A percentile compares a stretch with the other conserved stretches of the same genome.
Evolutionary conservation across 2,329 filamentous ascomycete species (phyloP).

Genomic region (Penicillium sp.): DNA sequence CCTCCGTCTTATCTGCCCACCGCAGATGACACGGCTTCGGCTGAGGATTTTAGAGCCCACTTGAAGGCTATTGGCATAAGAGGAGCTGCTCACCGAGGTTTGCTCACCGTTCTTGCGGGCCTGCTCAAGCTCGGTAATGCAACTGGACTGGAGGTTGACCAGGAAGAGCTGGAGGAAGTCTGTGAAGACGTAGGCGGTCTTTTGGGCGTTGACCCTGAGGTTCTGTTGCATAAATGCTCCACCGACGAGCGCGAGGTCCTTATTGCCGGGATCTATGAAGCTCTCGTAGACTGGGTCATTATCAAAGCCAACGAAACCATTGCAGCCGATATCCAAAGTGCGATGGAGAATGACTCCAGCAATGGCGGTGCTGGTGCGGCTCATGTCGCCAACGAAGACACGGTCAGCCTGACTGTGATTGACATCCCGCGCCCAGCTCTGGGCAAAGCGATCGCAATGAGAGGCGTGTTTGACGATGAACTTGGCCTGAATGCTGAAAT

Average conservation of each 20-base stretch:
- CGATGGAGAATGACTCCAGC: slow-evolving; percentile 63
- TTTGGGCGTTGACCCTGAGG: slow-evolving; percentile 80
- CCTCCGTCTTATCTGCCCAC: slow-evolving; percentile 87
- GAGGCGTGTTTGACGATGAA: slow-evolving; percentile 88
- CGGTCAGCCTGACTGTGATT: slow-evolving; percentile 82
- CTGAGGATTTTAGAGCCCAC: slow-evolving; percentile 85
- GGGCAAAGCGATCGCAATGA: slow-evolving; percentile 84
- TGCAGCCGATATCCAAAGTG: slow-evolving; percentile 66
- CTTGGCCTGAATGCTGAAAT: slow-evolving; percentile 94
- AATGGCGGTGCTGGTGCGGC: slow-evolving; percentile 63
- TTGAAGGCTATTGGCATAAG: slow-evolving; percentile 93
- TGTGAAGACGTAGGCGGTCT: slow-evolving; percentile 88
- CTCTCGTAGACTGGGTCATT: slow-evolving; percentile 92
- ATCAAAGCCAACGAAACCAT: slow-evolving; percentile 85
- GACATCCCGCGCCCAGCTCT: slow-evolving; percentile 78
- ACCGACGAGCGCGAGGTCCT: slow-evolving; percentile 81
- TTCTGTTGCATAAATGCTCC: slow-evolving; percentile 73
- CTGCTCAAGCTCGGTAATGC: slow-evolving; percentile 90
- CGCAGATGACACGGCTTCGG: slow-evolving; percentile 85
- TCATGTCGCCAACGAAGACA: slow-evolving; percentile 70
- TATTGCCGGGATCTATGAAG: slow-evolving; percentile 86
- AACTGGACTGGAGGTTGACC: slow-evolving; percentile 77
- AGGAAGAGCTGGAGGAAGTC: slow-evolving; percentile 77
- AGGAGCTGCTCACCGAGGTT: slow-evolving; percentile 73
- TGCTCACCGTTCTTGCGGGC: slow-evolving; percentile 82